Evolutionary conservation across 2,329 filamentous ascomycete genomes (phyloP).

Genomic region (Hypomyces rosellus): DNA sequence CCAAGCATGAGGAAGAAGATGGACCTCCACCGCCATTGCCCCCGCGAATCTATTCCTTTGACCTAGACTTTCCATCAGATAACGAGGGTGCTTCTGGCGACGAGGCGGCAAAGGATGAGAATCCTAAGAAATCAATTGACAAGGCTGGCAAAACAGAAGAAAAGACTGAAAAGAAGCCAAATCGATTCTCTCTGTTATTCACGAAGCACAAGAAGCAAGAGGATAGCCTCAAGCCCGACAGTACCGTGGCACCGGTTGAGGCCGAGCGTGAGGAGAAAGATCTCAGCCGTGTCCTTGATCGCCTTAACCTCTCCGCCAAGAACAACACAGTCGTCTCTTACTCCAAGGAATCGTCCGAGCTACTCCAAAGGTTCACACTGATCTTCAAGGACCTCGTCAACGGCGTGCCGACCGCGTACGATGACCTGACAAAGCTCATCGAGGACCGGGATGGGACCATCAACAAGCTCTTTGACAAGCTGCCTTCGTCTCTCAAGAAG

Average conservation of each 20-base stretch:
- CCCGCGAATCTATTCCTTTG: slow-evolving; percentile 44
- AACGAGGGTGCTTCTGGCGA: slow-evolving; percentile 22
- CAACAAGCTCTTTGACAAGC: slow-evolving; percentile 54
- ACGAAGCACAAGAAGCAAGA: slow-evolving; percentile 33
- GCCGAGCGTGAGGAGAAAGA: slow-evolving; percentile 58
- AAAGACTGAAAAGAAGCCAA: slow-evolving; percentile 27
- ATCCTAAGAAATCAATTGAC: slow-evolving; percentile 23
- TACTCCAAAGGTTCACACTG: slow-evolving; percentile 78
- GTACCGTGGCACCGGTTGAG: slow-evolving; percentile 33
- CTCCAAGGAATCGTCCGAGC: slow-evolving; percentile 74
- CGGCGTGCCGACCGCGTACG: slow-evolving; percentile 87
- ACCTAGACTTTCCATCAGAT: slow-evolving; percentile 41
- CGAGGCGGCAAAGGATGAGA: slow-evolving; percentile 12
- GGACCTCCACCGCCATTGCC: slow-evolving; percentile 49
- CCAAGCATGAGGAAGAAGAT: slow-evolving; percentile 25
- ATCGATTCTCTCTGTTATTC: slow-evolving; percentile 31
- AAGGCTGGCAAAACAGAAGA: slow-evolving; percentile 17
- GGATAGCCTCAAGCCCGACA: slow-evolving; percentile 27
- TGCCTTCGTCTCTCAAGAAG: slow-evolving; percentile 77
- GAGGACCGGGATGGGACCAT: slow-evolving; percentile 57
- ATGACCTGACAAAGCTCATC: slow-evolving; percentile 65
- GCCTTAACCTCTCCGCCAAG: slow-evolving; percentile 73
- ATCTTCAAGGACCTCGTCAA: slow-evolving; percentile 89
- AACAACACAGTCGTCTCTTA: slow-evolving; percentile 84
- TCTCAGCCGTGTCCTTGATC: slow-evolving; percentile 71